Conservation (phyloP, 768 basidiomycete species). For the Dacryopinax primogenitus region DNA sequence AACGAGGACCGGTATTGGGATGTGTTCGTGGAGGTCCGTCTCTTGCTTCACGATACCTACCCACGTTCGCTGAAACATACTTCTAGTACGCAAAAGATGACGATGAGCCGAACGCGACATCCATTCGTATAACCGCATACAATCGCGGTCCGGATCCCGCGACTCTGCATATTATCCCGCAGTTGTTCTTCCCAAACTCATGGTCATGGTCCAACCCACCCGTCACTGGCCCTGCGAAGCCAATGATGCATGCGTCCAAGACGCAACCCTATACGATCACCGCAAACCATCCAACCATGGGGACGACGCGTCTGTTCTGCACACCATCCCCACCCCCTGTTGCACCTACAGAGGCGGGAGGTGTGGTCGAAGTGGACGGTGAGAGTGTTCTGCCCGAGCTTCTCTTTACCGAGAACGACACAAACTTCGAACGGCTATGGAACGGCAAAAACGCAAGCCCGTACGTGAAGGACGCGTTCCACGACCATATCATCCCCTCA, state of each 20-base stretch:
- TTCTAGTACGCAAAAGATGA: constrained; percentile 92
- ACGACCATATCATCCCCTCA: constrained; percentile 84
- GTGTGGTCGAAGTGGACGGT: constrained; percentile 43
- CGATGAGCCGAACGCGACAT: constrained; percentile 73
- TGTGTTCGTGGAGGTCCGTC: constrained; percentile 72
- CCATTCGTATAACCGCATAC: constrained; percentile 88
- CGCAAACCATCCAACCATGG: constrained; percentile 59
- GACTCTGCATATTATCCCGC: constrained; percentile 85
- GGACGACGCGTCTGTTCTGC: constrained; percentile 72
- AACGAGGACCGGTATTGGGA: constrained; percentile 97
- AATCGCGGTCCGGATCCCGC: constrained; percentile 94
- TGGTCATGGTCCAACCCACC: constrained; percentile 75
- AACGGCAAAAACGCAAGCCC: constrained; percentile 69
- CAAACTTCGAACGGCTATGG: constrained; percentile 86
- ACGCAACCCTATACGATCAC: constrained; percentile 40
- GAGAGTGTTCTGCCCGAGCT: constrained; percentile 70
- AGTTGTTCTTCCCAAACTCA: constrained; percentile 94
- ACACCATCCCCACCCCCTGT: constrained; percentile 87
- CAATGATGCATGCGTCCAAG: constrained; percentile 40
- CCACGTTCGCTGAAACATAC: background rate
- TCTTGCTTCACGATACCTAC: background rate
- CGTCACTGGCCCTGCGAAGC: constrained; percentile 36
- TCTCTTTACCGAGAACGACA: constrained; percentile 94
- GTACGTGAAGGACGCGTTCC: constrained; percentile 94
- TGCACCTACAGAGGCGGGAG: constrained; percentile 45